phyloP scores from a whole-genome alignment of 257 asterid genomes.

The Verbascum thapsus region DNA sequence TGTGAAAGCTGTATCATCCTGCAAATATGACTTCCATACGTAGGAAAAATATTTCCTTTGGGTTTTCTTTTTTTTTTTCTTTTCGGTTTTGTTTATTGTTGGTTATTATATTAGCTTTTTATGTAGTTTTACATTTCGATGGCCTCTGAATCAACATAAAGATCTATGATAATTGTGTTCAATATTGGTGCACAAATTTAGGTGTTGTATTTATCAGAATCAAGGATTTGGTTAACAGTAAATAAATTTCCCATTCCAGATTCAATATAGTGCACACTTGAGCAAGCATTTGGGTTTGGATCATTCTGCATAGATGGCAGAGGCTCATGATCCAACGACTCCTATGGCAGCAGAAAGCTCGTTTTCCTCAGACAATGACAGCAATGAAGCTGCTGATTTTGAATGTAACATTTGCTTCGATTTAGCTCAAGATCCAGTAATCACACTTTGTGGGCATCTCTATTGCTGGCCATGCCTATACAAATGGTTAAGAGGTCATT shows the following conservation, averaged over 20 bases:
- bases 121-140: background rate
- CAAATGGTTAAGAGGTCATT: constrained; percentile 52
- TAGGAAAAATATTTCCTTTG: background rate
- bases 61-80: too few species aligned
- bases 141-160: constrained; percentile 10
- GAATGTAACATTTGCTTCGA: constrained; percentile 65
- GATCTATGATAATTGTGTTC: background rate
- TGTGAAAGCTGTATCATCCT: background rate
- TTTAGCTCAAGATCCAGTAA: constrained; percentile 56
- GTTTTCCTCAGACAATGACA: constrained; percentile 30
- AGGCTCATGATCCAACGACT: constrained; percentile 39
- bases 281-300: constrained; percentile 23
- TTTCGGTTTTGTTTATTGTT: too few species aligned
- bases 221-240: background rate
- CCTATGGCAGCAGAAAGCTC: constrained; percentile 36
- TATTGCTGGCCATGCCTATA: constrained; percentile 66
- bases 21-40: background rate
- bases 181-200: constrained; percentile 10
- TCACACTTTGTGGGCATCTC: constrained; percentile 60
- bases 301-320: constrained; percentile 35
- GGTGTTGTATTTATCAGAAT: background rate
- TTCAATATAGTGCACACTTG: constrained; percentile 1
- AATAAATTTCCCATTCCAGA: constrained; percentile 17
- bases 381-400: constrained; percentile 47
- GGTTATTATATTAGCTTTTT: constrained; percentile 1